These are phyloP conservation scores for Trebouxia sp. DNA, from an alignment of 139 green algal species.

Conservation along the genomic window DNA sequence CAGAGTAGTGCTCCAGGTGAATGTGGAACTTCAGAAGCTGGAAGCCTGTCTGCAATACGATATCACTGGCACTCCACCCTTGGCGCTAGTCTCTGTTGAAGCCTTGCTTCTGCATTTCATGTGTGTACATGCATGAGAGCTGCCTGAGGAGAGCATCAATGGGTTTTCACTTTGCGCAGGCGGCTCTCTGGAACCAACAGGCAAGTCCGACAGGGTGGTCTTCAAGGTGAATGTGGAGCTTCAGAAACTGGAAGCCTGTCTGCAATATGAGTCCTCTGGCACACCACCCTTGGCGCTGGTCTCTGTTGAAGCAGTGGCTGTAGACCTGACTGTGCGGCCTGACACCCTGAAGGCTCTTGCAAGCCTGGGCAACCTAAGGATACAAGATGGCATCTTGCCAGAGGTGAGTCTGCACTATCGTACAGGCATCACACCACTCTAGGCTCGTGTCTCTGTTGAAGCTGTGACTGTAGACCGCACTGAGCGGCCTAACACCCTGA, in stretches of 20 bases:
- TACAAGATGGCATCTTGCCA: constrained; percentile 56
- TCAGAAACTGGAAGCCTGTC: constrained; percentile 53
- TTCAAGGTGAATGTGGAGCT: constrained; percentile 51
- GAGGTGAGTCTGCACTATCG: constrained; percentile 31
- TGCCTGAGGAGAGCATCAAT: no score
- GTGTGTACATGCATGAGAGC: no score
- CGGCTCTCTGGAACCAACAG: background rate
- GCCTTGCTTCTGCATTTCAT: no score
- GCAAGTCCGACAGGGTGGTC: constrained; percentile 30
- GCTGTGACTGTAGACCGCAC: constrained; percentile 55
- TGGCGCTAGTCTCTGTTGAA: no score
- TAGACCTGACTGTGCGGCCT: constrained; percentile 52
- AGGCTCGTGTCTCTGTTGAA: constrained; percentile 63
- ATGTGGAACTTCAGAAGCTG: no score
- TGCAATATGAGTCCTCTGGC: constrained; percentile 63
- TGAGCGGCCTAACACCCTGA: constrained; percentile 46
- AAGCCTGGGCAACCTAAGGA: constrained; percentile 76
- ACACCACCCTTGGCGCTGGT: constrained; percentile 49
- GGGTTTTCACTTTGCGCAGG: background rate
- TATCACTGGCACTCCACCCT: no score
- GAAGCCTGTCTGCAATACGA: no score
- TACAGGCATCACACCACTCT: constrained; percentile 26
- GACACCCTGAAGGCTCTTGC: constrained; percentile 40
- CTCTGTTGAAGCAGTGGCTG: constrained; percentile 61
- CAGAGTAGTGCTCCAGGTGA: no score